phyloP scores from a whole-genome alignment of 148 eudicot species.

The Pharnaceum exiguum region DNA sequence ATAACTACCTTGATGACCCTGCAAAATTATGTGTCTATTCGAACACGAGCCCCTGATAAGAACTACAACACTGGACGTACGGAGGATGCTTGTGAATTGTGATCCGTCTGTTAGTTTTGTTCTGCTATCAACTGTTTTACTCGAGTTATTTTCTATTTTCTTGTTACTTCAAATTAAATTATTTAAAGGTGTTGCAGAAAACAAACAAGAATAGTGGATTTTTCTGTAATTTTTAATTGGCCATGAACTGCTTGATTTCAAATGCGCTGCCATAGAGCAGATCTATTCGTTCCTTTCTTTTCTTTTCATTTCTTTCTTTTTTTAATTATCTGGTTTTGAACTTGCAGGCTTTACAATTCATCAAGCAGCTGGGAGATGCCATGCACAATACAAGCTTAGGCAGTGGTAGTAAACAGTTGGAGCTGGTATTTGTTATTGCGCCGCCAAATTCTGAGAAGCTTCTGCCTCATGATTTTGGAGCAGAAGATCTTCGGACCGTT shows the following conservation, averaged over 20 bases:
- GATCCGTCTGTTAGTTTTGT: too few relatives aligned
- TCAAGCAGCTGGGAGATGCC: conserved; percentile 75
- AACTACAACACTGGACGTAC: too few relatives aligned
- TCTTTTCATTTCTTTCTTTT: conserved; percentile 5
- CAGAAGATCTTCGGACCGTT: conserved; percentile 68
- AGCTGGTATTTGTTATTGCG: conserved; percentile 84
- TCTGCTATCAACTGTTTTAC: too few relatives aligned
- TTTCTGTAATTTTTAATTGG: neutral
- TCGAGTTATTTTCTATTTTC: neutral
- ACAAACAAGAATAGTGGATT: neutral
- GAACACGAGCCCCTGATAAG: too few relatives aligned
- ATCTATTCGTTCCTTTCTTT: too few relatives aligned
- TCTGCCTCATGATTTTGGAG: conserved; percentile 83
- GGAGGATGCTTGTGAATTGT: too few relatives aligned
- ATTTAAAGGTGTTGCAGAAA: neutral
- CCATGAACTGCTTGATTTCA: too few relatives aligned
- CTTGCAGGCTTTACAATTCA: conserved; percentile 71
- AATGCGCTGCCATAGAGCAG: too few relatives aligned
- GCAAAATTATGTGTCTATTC: too few relatives aligned
- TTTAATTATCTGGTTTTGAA: conserved; percentile 23
- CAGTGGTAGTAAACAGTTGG: conserved; percentile 36
- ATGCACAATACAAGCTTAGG: conserved; percentile 57
- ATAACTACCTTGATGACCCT: too few relatives aligned
- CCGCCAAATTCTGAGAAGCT: conserved; percentile 72
- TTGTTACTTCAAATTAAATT: neutral